These are phyloP conservation scores for Phytomonas sp. DNA, from an alignment of 208 protist species.

Conservation along the genomic window DNA sequence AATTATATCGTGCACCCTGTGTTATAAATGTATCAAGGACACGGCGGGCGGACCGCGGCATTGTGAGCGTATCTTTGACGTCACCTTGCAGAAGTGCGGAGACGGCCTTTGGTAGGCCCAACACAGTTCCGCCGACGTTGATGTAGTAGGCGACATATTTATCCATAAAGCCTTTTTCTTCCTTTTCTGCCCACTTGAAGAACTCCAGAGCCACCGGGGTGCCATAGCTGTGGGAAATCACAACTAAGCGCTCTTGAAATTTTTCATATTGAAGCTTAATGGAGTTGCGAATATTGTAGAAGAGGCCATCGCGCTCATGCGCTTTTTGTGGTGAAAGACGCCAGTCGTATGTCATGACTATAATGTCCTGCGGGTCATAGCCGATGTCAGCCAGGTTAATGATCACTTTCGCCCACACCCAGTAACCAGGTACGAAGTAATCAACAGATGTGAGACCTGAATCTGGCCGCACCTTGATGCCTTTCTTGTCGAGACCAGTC, in stretches of 20 bases:
- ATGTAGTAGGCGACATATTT: slow-evolving; percentile 79
- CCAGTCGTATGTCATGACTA: slow-evolving; percentile 89
- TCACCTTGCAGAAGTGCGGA: slow-evolving; percentile 76
- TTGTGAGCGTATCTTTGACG: slow-evolving; percentile 75
- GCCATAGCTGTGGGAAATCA: slow-evolving; percentile 89
- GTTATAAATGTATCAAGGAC: slow-evolving; percentile 77
- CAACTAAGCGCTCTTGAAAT: slow-evolving; percentile 54
- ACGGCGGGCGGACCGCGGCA: slow-evolving; percentile 44
- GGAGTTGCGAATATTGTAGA: slow-evolving; percentile 57
- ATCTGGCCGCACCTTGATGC: slow-evolving; percentile 79
- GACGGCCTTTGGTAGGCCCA: slow-evolving; percentile 80
- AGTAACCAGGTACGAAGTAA: slow-evolving; percentile 87
- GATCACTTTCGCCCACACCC: slow-evolving; percentile 90
- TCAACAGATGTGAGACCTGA: slow-evolving; percentile 74
- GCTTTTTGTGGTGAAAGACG: slow-evolving; percentile 58
- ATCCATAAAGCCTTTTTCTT: slow-evolving; percentile 66
- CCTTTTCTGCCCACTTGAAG: slow-evolving; percentile 78
- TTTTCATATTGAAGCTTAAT: slow-evolving; percentile 67
- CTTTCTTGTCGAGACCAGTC: slow-evolving; percentile 63
- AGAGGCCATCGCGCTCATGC: slow-evolving; percentile 81
- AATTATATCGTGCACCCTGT: slow-evolving; percentile 42
- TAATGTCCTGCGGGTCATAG: slow-evolving; percentile 88
- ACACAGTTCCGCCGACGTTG: slow-evolving; percentile 69
- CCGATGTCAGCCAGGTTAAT: slow-evolving; percentile 90
- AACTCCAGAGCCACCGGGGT: slow-evolving; percentile 73